These are phyloP conservation scores for Secale cereale DNA, from an alignment of 176 grass and related monocot genomes.

Conservation along the genomic window DNA sequence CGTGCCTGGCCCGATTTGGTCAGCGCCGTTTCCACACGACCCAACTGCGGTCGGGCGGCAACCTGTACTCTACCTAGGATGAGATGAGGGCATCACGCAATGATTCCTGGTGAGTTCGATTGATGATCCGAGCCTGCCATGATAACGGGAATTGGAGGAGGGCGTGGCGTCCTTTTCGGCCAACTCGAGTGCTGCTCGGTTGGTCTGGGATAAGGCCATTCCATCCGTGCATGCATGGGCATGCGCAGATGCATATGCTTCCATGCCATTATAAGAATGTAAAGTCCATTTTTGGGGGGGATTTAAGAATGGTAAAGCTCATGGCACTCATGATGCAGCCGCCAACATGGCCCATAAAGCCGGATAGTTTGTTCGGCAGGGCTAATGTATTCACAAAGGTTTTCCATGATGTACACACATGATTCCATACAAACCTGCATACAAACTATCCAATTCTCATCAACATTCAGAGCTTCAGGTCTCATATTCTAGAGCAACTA, in stretches of 20 bases:
- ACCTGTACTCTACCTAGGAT: background rate
- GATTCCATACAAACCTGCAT: background rate
- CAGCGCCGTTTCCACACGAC: background rate
- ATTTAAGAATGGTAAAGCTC: background rate
- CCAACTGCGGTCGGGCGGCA: background rate
- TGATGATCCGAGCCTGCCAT: too few relatives aligned
- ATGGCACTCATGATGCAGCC: background rate
- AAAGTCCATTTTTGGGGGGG: background rate
- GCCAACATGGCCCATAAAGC: too few relatives aligned
- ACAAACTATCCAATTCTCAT: background rate
- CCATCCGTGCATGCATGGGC: background rate
- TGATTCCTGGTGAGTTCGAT: background rate
- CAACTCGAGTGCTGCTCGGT: conserved; percentile 25
- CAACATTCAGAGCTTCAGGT: background rate
- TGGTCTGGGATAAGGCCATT: background rate
- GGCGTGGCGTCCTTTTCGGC: conserved; percentile 20
- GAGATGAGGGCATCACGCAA: background rate
- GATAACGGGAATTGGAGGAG: conserved; percentile 21
- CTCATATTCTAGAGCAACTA: background rate
- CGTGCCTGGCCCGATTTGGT: conserved; percentile 1
- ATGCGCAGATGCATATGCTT: background rate
- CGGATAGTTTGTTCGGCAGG: background rate
- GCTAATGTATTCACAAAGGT: background rate
- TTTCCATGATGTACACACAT: background rate
- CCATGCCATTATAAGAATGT: background rate